Base-by-base conservation (phyloP, 768 basidiomycete genomes). In the Pholiota conissans region DNA sequence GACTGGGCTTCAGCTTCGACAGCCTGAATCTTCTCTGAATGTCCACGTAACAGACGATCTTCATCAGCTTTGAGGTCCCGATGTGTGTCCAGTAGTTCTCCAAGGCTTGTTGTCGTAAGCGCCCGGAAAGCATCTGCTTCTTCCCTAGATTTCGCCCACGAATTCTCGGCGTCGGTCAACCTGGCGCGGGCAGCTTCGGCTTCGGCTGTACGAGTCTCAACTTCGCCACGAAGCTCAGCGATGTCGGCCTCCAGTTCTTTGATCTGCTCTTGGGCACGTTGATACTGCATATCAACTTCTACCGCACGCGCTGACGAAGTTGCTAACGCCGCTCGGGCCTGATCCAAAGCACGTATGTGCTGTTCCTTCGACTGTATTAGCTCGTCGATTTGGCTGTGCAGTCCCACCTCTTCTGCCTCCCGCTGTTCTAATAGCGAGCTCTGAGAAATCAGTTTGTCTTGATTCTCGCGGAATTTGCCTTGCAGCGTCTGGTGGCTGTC, bases 51-150 rank as follows among this genome's bases (percentile, higher is more conserved):
- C 20, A 85, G 61, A 26, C 91, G 83, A 63, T 92, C 91, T 67
- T 97, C 93, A 65, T 94, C 93, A 11, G 88, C 83, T 70, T 84
- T 85, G 51, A 95, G 78, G 65, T 93, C 91, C 32, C 88, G 84
- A 76, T 96, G 95, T 2, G 90, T 87, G 68, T 95, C 92, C 46
- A 97, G 77, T 18, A 97, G 78, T 68, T 95, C 85, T 22, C 93
- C 94, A 2, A 97, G 81, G 65, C 88, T 83, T 47, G 88, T 86
- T 2, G 93, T 96, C 2, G 95, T 95, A 51, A 94, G 76, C 20
- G 90, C 89, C 53, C 94, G 80, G 71, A 95, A 86, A 1, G 90
- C 85, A 70, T 97, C 95, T 2, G 94, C 93, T 76, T 98, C 94
- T 73, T 95, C 90, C 13, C 94, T 85, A 40, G 93, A 93, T 71